Evolutionary conservation across 2,329 filamentous ascomycete genomes (phyloP).

Genomic region (Claviceps sp.): DNA sequence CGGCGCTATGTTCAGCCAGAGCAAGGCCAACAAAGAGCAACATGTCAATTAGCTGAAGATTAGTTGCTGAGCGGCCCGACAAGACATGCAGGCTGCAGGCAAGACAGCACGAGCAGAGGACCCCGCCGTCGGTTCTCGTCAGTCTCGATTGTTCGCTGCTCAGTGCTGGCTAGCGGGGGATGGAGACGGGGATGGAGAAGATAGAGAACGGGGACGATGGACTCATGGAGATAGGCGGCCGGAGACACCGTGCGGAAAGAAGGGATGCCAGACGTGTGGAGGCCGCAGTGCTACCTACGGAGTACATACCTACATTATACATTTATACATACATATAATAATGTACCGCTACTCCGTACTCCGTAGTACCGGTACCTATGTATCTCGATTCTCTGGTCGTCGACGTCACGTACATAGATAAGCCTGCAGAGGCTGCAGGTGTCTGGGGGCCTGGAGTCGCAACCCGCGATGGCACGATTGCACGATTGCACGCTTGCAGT

Average conservation of each 20-base stretch:
- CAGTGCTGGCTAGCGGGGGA: neutral
- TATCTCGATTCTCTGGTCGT: neutral
- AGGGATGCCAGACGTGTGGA: neutral
- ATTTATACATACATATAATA: no score
- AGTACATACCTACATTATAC: neutral
- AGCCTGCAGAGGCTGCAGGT: constrained; percentile 1
- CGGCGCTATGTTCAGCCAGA: no score
- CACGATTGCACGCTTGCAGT: neutral
- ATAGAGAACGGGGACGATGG: no score
- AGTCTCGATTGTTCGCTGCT: no score
- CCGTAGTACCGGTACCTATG: no score
- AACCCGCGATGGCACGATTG: neutral
- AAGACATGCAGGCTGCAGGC: no score
- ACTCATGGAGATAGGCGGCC: neutral
- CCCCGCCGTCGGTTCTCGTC: no score
- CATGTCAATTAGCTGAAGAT: no score
- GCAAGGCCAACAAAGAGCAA: no score
- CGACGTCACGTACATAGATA: neutral
- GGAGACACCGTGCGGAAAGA: neutral
- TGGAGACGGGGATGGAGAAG: neutral
- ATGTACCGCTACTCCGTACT: no score
- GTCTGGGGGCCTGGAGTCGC: neutral
- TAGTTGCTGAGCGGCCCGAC: no score
- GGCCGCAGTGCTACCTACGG: neutral
- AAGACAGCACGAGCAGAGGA: no score